Evolutionary conservation across 1,284 basidiomycete genomes (phyloP).

Genomic region (Trichosporon inkin): DNA sequence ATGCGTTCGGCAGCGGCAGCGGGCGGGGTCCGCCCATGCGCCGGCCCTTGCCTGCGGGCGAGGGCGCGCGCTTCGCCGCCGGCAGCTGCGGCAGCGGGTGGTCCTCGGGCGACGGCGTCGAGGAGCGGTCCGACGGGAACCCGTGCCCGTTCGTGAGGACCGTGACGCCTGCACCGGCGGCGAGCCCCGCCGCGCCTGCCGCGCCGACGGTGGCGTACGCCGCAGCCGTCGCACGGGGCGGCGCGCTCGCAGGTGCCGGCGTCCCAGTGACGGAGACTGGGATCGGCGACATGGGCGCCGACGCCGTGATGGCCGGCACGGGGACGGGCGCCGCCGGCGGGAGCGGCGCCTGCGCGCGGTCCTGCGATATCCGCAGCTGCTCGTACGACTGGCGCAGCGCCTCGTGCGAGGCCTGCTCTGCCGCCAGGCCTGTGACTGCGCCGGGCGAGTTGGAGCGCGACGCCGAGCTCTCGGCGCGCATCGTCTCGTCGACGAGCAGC

Average conservation of each 20-base stretch:
- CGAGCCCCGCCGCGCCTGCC: neutral
- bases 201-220: neutral
- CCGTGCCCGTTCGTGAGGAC: neutral
- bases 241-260: neutral
- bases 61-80: constrained; percentile 3
- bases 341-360: neutral
- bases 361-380: neutral
- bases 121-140: neutral
- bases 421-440: constrained; percentile 6
- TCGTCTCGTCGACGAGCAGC: constrained; percentile 14
- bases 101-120: constrained; percentile 3
- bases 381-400: neutral
- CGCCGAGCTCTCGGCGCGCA: constrained; percentile 22
- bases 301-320: neutral
- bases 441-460: constrained; percentile 42
- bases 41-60: neutral
- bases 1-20: constrained; percentile 41
- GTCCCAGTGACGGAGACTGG: neutral
- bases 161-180: neutral
- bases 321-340: neutral
- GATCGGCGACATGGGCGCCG: neutral
- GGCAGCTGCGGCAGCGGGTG: neutral
- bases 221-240: neutral
- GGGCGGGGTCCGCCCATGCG: constrained; percentile 25
- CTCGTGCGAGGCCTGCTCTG: neutral